Percentiles rank a stretch among this genome's conserved stretches.
Evolutionary conservation across 805 yeast species (phyloP).

Genomic region (Wickerhamomyces silvicola): DNA sequence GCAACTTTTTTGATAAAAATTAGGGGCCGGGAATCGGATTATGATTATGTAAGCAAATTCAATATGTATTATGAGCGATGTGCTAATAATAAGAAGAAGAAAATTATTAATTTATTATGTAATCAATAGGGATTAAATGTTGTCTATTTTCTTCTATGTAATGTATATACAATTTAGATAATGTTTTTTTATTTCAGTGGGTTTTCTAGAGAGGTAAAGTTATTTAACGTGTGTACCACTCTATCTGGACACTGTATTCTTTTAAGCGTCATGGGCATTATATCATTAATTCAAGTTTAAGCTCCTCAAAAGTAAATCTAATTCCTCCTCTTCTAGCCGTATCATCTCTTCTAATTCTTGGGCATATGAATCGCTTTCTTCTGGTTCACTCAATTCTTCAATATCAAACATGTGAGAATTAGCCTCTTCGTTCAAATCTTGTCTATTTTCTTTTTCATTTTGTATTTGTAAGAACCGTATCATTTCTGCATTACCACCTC

Average conservation of each 20-base stretch:
- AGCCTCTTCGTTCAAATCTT: conserved; percentile 2
- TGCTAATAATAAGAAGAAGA: background rate
- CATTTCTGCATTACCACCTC: conserved; percentile 5
- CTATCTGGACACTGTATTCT: too few relatives aligned
- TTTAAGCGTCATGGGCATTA: background rate
- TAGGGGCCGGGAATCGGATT: background rate
- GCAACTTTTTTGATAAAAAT: background rate
- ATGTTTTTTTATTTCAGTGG: too few relatives aligned
- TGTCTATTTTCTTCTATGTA: too few relatives aligned
- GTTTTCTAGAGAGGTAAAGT: too few relatives aligned
- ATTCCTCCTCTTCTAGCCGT: conserved; percentile 9
- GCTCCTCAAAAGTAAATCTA: conserved; percentile 8
- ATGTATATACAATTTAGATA: too few relatives aligned
- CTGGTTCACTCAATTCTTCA: conserved; percentile 7
- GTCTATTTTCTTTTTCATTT: background rate
- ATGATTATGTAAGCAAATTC: too few relatives aligned
- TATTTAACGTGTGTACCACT: too few relatives aligned
- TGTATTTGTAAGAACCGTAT: background rate
- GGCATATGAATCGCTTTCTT: conserved; percentile 5
- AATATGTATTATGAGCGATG: background rate
- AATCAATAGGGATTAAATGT: too few relatives aligned
- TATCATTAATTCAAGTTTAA: conserved; percentile 1
- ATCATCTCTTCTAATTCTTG: conserved; percentile 12
- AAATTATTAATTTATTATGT: background rate
- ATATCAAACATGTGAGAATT: conserved; percentile 11